A percentile compares a stretch with the other conserved stretches of the same genome.
Evolutionary conservation across 2,329 filamentous ascomycete species (phyloP).

Genomic region (Colletotrichum destructivum): DNA sequence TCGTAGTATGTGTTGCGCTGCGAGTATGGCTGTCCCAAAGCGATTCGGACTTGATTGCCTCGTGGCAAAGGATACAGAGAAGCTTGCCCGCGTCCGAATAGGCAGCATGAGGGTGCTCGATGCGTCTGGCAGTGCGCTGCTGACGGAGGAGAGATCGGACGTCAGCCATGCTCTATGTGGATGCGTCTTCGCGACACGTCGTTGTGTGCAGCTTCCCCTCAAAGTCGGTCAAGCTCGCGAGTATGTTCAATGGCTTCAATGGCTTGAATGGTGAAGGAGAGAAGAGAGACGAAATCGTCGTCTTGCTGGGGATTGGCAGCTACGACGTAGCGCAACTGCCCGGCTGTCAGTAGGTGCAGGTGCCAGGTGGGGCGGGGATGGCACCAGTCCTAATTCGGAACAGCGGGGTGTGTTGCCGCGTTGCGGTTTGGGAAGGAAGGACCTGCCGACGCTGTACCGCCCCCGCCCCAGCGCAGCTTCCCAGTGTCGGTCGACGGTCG

Average conservation of each 20-base stretch:
- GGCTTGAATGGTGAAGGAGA: slow-evolving; percentile 18
- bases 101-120: slow-evolving; percentile 77
- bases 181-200: slow-evolving; percentile 19
- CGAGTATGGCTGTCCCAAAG: slow-evolving; percentile 77
- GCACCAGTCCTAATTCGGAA: slow-evolving; percentile 15
- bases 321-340: slow-evolving; percentile 25
- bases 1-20: slow-evolving; percentile 58
- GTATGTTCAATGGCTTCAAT: slow-evolving; percentile 19
- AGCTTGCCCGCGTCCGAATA: slow-evolving; percentile 80
- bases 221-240: background rate
- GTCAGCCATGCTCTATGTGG: slow-evolving; percentile 74
- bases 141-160: slow-evolving; percentile 84
- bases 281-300: slow-evolving; percentile 19
- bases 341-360: slow-evolving; percentile 30
- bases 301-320: slow-evolving; percentile 19
- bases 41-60: slow-evolving; percentile 75
- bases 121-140: slow-evolving; percentile 81
- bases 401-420: background rate
- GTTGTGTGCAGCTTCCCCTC: background rate
- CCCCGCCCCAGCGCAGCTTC: slow-evolving; percentile 5
- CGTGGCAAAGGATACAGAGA: slow-evolving; percentile 76
- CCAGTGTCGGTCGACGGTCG: background rate
- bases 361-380: slow-evolving; percentile 10
- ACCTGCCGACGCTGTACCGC: slow-evolving; percentile 21
- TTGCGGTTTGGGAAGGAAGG: slow-evolving; percentile 7